Evolutionary conservation across 345 rosid genomes (phyloP).

Genomic region (Lepidium didymum): DNA sequence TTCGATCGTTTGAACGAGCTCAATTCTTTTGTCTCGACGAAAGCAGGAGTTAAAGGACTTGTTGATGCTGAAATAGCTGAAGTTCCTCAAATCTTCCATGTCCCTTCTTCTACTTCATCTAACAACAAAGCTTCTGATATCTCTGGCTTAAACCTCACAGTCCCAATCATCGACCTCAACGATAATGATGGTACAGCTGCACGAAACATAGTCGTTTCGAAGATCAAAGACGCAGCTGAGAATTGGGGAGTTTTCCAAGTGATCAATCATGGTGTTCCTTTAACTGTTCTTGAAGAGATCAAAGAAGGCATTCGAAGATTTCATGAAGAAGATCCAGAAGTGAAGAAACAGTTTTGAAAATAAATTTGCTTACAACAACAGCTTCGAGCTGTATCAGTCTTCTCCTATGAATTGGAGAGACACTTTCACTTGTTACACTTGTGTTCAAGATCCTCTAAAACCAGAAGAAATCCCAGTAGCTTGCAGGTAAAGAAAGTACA

Average conservation of each 20-base stretch:
- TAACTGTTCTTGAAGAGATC: conserved; percentile 24
- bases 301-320: conserved; percentile 13
- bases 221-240: conserved; percentile 24
- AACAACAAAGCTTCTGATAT: background rate
- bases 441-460: conserved; percentile 30
- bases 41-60: conserved; percentile 36
- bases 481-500: conserved; percentile 26
- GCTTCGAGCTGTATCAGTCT: conserved; percentile 23
- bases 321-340: conserved; percentile 11
- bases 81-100: conserved; percentile 28
- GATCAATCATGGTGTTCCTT: conserved; percentile 41
- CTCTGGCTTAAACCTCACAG: background rate
- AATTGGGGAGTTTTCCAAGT: conserved; percentile 42
- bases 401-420: conserved; percentile 31
- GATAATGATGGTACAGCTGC: background rate
- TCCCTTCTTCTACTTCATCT: conserved; percentile 1
- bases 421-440: conserved; percentile 7
- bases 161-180: conserved; percentile 31
- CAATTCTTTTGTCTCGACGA: conserved; percentile 18
- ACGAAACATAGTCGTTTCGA: conserved; percentile 2
- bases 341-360: background rate
- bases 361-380: background rate
- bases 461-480: conserved; percentile 32
- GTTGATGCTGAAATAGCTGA: conserved; percentile 28
- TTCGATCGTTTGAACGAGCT: conserved; percentile 8